Percentiles rank a stretch among this genome's conserved stretches.
These are phyloP conservation scores for Phycomyces blakesleeanus DNA, from an alignment of 192 early-diverging fungal species.

Conservation along the genomic window DNA sequence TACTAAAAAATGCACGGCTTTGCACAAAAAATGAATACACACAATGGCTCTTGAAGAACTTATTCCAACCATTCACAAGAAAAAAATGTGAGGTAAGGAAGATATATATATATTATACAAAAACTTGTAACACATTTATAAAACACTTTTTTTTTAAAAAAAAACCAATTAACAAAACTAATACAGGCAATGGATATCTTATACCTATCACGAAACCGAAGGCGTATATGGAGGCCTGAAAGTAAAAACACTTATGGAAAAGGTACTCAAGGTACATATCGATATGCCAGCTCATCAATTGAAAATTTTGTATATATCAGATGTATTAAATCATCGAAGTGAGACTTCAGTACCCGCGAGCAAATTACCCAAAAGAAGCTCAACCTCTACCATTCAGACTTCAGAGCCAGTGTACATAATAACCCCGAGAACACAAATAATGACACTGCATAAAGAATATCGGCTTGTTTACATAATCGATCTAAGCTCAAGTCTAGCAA, in stretches of 20 bases:
- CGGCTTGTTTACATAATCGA: slow-evolving; percentile 68
- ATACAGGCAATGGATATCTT: slow-evolving; percentile 17
- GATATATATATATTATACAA: background rate
- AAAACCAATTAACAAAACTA: too few species aligned
- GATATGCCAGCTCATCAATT: slow-evolving; percentile 1
- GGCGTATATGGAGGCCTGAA: slow-evolving; percentile 14
- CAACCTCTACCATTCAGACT: background rate
- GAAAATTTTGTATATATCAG: background rate
- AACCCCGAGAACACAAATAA: slow-evolving; percentile 64
- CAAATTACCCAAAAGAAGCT: background rate
- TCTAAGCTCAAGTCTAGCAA: slow-evolving; percentile 60
- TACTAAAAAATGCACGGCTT: slow-evolving; percentile 20
- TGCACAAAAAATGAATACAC: slow-evolving; percentile 31
- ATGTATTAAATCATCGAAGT: background rate
- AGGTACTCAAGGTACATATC: background rate
- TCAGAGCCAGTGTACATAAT: slow-evolving; percentile 37
- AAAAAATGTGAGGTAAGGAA: slow-evolving; percentile 17
- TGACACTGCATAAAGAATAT: slow-evolving; percentile 54
- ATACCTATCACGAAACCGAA: slow-evolving; percentile 22
- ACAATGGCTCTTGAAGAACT: slow-evolving; percentile 23
- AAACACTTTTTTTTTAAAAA: too few species aligned
- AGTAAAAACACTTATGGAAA: slow-evolving; percentile 9
- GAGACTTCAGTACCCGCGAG: background rate
- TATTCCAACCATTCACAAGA: slow-evolving; percentile 17
- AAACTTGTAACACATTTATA: background rate